Base-by-base conservation (phyloP, 2,329 filamentous ascomycete species). In the Periconia sp. region DNA sequence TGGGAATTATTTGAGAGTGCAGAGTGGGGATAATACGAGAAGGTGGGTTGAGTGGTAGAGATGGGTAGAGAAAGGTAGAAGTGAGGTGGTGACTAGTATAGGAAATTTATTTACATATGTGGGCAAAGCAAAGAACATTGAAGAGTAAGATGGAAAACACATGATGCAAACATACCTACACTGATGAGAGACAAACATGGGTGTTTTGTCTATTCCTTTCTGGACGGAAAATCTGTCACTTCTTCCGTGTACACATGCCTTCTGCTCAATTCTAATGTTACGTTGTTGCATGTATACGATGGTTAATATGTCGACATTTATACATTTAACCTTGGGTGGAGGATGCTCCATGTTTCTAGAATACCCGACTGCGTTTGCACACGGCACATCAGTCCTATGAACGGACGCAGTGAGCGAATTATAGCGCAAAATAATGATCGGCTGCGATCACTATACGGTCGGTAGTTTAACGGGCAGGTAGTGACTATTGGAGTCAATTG, bases 1-100 rank as follows among this genome's bases (percentile, higher is more conserved):
- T 23, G 64, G 56, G 3, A 66, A 63, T 41, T 66, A 61, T 52
- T 40, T 67, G 52, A 61, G 62, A 47, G 64, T 67, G 19, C 64
- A 62, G 54, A 62, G 58, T 49, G 63, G 63, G 17, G 63, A 64
- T 53, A 66, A 64, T 33, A 59, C 57, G 13, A 58, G 53, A 54
- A 49, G 48, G 42, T 53, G 56, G 46, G 41, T 33, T 14, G 50
- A 43, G 41, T 59, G 45, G 41, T 7, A 33, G 31, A 10, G 40
- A 19, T 10, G 46, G 18, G 15, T 13, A 23, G 30, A 13, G n/a
- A 23, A 40, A 20, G 14, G n/a, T 3, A 6, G 15, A 6, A 27
- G 19, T 2, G 20, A 9, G 31, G 18, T 17, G 37, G 14, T n/a
- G 40, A 19, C 19, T 3, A 10, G 47, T 37, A 18, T 17, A 37